Evolutionary conservation across 139 green algal species (phyloP).

Genomic region (Haematococcus lacustris): DNA sequence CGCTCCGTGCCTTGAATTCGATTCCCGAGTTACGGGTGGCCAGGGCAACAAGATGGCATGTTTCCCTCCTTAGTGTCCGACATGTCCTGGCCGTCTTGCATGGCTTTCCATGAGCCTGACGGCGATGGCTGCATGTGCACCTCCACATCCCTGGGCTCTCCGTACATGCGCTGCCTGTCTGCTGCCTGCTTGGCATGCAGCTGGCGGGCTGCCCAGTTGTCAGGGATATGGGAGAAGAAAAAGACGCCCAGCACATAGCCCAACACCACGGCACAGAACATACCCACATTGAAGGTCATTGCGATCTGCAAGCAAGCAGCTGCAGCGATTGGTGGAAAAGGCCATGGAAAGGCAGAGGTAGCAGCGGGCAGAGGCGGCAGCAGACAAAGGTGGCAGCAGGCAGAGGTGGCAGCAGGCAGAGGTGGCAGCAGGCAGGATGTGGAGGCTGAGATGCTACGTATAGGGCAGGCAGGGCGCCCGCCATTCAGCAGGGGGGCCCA

Average conservation of each 20-base stretch:
- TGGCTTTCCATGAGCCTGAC: no score
- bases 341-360: not conserved
- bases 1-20: no score
- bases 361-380: not conserved
- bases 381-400: not conserved
- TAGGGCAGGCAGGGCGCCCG: not conserved
- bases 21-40: no score
- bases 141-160: no score
- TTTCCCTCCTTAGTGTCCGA: no score
- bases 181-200: no score
- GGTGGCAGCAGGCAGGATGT: not conserved
- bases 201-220: constrained; percentile 20
- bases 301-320: constrained; percentile 12
- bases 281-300: constrained; percentile 55
- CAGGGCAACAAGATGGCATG: no score
- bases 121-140: no score
- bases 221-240: constrained; percentile 24
- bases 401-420: not conserved
- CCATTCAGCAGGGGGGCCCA: not conserved
- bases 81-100: no score
- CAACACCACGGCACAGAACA: constrained; percentile 41
- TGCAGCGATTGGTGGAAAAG: not conserved
- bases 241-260: constrained; percentile 33
- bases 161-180: no score
- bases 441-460: not conserved